phyloP scores from a whole-genome alignment of 2,329 filamentous ascomycete genomes.

The Zasmidium cellare region DNA sequence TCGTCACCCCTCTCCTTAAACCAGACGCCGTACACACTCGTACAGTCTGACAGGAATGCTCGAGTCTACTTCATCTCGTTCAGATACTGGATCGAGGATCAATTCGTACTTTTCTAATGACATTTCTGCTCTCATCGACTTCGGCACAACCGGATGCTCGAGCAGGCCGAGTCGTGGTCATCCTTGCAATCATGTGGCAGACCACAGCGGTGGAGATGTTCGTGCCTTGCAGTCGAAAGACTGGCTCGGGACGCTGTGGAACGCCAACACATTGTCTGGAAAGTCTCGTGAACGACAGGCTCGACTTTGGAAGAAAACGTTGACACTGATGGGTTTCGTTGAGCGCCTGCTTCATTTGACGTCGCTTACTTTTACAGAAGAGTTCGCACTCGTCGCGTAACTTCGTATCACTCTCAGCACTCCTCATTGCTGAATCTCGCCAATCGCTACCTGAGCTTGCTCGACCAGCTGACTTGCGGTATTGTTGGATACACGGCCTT shows the following conservation, averaged over 20 bases:
- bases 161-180: neutral
- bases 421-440: conserved; percentile 1
- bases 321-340: no score
- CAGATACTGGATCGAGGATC: no score
- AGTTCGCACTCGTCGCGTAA: no score
- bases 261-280: neutral
- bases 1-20: neutral
- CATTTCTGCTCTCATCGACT: neutral
- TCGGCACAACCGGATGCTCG: neutral
- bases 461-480: conserved; percentile 20
- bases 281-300: neutral
- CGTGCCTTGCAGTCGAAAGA: neutral
- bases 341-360: no score
- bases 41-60: no score
- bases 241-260: neutral
- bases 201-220: neutral
- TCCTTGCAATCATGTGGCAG: neutral
- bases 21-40: no score
- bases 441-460: conserved; percentile 19
- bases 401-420: no score
- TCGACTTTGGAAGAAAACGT: neutral
- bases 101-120: neutral
- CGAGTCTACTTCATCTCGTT: no score
- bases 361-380: no score
- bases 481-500: conserved; percentile 14